These are phyloP conservation scores for Colletotrichum tofieldiae DNA, from an alignment of 2,329 filamentous ascomycete species.

Conservation along the genomic window DNA sequence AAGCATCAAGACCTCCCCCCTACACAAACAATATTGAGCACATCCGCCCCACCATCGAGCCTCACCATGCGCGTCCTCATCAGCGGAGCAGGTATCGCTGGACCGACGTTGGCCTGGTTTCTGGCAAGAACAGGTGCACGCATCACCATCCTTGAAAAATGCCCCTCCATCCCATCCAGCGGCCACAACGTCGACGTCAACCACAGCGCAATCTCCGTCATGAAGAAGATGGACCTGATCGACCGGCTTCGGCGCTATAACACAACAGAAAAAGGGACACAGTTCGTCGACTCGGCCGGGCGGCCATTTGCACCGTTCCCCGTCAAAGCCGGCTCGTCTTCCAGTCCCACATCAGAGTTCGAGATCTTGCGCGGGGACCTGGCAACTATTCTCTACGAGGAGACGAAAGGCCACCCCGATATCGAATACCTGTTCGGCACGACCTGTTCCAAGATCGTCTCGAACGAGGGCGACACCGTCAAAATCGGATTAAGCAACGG, in stretches of 20 bases:
- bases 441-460: constrained; percentile 30
- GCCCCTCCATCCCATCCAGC: neutral
- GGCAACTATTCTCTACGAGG: constrained; percentile 64
- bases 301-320: constrained; percentile 55
- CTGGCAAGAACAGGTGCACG: constrained; percentile 25
- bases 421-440: constrained; percentile 49
- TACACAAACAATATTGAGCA: neutral
- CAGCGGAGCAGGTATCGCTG: constrained; percentile 44
- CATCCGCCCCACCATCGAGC: too few relatives aligned
- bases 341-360: constrained; percentile 66
- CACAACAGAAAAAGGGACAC: constrained; percentile 64
- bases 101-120: constrained; percentile 27
- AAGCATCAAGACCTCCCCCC: too few relatives aligned
- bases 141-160: constrained; percentile 25
- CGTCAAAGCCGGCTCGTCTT: constrained; percentile 58
- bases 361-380: constrained; percentile 74
- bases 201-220: constrained; percentile 44
- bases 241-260: constrained; percentile 53
- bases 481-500: constrained; percentile 61
- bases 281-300: constrained; percentile 60
- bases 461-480: constrained; percentile 50
- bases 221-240: constrained; percentile 55
- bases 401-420: constrained; percentile 43
- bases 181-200: constrained; percentile 41
- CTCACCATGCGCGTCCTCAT: constrained; percentile 27